These are phyloP conservation scores for Cydonia oblonga DNA, from an alignment of 331 rosid genomes.

Conservation along the genomic window DNA sequence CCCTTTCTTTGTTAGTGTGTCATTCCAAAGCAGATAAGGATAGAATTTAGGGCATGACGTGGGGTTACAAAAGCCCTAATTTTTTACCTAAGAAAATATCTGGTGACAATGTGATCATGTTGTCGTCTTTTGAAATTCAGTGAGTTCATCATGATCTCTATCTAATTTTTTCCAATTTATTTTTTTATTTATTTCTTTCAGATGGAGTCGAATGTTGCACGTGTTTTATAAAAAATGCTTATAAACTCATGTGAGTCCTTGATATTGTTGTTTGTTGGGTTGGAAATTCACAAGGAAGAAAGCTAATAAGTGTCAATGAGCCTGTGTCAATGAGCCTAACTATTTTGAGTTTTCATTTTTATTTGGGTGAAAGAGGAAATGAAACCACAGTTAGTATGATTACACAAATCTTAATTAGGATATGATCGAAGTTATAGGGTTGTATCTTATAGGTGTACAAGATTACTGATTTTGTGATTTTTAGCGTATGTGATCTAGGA, in stretches of 20 bases:
- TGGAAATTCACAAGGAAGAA: constrained; percentile 14
- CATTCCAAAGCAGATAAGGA: constrained; percentile 32
- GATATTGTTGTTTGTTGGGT: constrained; percentile 14
- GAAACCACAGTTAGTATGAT: constrained; percentile 6
- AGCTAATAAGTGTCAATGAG: background rate
- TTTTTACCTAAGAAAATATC: constrained; percentile 24
- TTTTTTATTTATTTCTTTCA: background rate
- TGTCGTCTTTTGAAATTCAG: background rate
- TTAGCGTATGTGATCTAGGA: too few relatives aligned
- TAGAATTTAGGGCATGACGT: constrained; percentile 22
- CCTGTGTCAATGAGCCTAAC: background rate
- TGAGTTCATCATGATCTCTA: background rate
- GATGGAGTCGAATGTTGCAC: background rate
- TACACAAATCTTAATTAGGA: constrained; percentile 8
- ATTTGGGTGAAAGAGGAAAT: background rate
- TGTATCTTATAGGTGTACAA: constrained; percentile 3
- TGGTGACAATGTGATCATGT: constrained; percentile 19
- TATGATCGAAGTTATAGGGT: background rate
- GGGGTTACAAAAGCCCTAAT: constrained; percentile 23
- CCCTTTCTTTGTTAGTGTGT: background rate
- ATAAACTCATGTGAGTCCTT: background rate
- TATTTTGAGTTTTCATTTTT: background rate
- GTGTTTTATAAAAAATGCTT: background rate
- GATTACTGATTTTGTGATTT: constrained; percentile 6
- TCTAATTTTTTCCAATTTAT: background rate